These are phyloP conservation scores for Mycocentrospora acerina DNA, from an alignment of 2,329 filamentous ascomycete genomes.

Conservation along the genomic window DNA sequence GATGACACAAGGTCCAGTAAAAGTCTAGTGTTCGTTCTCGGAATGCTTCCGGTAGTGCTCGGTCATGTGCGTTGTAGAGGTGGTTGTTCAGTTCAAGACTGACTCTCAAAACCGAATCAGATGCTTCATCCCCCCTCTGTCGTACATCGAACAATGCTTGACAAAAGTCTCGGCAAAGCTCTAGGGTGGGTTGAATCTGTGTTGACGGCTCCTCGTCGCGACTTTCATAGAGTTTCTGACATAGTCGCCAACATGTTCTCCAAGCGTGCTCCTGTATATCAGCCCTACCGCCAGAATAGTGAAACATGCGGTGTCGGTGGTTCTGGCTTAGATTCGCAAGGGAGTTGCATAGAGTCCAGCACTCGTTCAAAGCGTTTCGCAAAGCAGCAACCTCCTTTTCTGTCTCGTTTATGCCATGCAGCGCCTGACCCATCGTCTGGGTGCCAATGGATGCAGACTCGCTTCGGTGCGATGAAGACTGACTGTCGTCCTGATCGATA, in stretches of 20 bases:
- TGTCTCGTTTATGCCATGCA: slow-evolving; percentile 60
- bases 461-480: slow-evolving; percentile 34
- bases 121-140: slow-evolving; percentile 71
- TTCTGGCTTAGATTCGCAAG: slow-evolving; percentile 81
- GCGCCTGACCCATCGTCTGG: slow-evolving; percentile 52
- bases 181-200: slow-evolving; percentile 73
- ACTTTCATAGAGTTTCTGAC: slow-evolving; percentile 83
- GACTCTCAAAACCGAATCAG: slow-evolving; percentile 85
- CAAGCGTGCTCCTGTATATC: slow-evolving; percentile 85
- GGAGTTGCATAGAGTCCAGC: slow-evolving; percentile 93
- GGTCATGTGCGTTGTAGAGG: slow-evolving; percentile 88
- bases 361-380: slow-evolving; percentile 78
- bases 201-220: slow-evolving; percentile 69
- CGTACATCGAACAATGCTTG: slow-evolving; percentile 87
- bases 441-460: slow-evolving; percentile 25
- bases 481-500: slow-evolving; percentile 37
- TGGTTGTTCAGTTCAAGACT: slow-evolving; percentile 97
- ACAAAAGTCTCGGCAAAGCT: slow-evolving; percentile 89
- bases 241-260: slow-evolving; percentile 92
- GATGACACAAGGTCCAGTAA: slow-evolving; percentile 89
- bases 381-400: slow-evolving; percentile 67
- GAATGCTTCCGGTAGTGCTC: slow-evolving; percentile 80
- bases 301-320: slow-evolving; percentile 77
- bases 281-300: slow-evolving; percentile 66
- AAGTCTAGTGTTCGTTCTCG: slow-evolving; percentile 89